Base-by-base conservation (phyloP, 2,329 filamentous ascomycete genomes). In the Dothistroma pini region DNA sequence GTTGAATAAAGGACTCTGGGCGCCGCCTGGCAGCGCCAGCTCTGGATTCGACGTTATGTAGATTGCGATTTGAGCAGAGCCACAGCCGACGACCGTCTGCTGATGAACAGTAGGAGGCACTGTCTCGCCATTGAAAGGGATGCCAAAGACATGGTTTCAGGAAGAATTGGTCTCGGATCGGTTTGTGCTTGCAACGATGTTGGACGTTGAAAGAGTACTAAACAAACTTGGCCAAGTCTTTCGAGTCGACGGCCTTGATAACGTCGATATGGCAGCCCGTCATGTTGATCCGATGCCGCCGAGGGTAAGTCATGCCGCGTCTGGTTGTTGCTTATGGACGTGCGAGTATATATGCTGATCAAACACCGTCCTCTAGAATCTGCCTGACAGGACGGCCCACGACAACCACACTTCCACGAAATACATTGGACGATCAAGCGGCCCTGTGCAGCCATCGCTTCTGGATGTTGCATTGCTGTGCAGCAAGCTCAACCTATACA, bases 401-500 rank as follows among this genome's bases (percentile, higher is more conserved):
- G 48, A 51, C 22, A 51, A 25, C 10, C 48, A 29, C 21, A 31
- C 19, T n/a, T 51, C 48, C 19, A 51, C 22, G 9, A 25, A 51
- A 19, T 51, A 25, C 21, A 51, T 53, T 31, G 51, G 31, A 35
- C 51, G 12, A 53, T 35, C 51, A n/a, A 16, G 10, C 11, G 51
- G 31, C 11, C 11, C 25, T 21, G 11, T 32, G 16, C 51, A 53
- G 25, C 25, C 25, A 35, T 21, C 10, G 31, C 56, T 54, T 25
- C 49, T 67, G 25, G 64, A 67, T 31, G 48, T 51, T 16, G 60
- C 57, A 34, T 41, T 66, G 57, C 57, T 68, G 35, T 67, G 63
- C 57, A 60, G 56, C 47, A 68, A 65, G 57, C 48, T 68, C 22
- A 63, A 67, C 57, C 56, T 60, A 16, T 57, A 64, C 48, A 61